Percentiles rank a stretch among this genome's conserved stretches.
These are phyloP conservation scores for Mortierella sp. DNA, from an alignment of 371 early-diverging fungal species.

Conservation along the genomic window DNA sequence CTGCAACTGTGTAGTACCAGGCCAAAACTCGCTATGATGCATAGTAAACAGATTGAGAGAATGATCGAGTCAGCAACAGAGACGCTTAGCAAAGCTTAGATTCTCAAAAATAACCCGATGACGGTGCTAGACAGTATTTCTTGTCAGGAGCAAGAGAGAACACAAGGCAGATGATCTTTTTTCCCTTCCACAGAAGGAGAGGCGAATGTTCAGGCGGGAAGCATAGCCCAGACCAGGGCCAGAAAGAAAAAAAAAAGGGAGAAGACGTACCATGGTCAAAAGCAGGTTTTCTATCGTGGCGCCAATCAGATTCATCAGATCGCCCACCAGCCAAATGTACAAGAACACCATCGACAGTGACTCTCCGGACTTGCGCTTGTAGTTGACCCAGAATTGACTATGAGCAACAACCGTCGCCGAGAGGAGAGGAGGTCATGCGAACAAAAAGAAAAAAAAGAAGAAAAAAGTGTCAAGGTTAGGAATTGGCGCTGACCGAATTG, in stretches of 20 bases:
- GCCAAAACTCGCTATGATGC: conserved; percentile 37
- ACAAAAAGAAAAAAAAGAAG: too few species aligned
- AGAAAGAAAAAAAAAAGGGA: conserved; percentile 14
- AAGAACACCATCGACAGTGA: conserved; percentile 77
- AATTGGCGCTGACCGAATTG: too few species aligned
- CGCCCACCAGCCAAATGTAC: conserved; percentile 87
- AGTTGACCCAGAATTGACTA: conserved; percentile 76
- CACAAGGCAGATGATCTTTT: background rate
- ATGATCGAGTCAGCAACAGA: background rate
- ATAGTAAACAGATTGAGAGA: background rate
- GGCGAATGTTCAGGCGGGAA: background rate
- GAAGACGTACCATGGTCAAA: conserved; percentile 66
- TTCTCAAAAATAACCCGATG: conserved; percentile 6
- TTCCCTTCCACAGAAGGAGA: background rate
- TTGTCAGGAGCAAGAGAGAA: conserved; percentile 8
- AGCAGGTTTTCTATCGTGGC: conserved; percentile 78
- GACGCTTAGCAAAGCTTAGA: background rate
- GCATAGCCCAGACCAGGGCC: conserved; percentile 61
- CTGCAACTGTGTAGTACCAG: conserved; percentile 52
- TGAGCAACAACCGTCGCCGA: too few species aligned
- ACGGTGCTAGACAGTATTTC: conserved; percentile 7
- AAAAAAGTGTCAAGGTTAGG: too few species aligned
- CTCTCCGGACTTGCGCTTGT: conserved; percentile 65
- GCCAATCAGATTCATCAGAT: conserved; percentile 82
- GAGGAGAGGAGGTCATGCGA: background rate